Conservation (phyloP, 1,284 basidiomycete genomes). For the Leccinum pachyderme region DNA sequence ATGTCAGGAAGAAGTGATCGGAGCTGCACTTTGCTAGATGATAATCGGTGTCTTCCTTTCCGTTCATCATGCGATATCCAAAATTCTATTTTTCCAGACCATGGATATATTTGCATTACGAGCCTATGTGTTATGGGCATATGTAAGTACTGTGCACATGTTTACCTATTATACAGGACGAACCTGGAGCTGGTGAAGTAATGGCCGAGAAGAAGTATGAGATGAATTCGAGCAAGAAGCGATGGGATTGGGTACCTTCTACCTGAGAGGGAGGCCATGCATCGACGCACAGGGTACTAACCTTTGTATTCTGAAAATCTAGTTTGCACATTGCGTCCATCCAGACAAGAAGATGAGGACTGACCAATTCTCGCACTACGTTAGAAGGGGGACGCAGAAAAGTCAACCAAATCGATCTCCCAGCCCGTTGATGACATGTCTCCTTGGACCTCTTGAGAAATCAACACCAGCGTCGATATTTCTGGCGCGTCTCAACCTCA, state of each 20-base stretch:
- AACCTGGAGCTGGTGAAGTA: background rate
- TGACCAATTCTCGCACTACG: background rate
- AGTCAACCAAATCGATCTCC: slow-evolving; percentile 32
- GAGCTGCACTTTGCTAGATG: slow-evolving; percentile 43
- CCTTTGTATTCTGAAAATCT: slow-evolving; percentile 26
- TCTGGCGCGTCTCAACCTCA: slow-evolving; percentile 18
- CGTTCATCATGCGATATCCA: background rate
- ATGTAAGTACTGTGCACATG: background rate
- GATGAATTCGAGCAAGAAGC: background rate
- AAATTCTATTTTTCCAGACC: background rate
- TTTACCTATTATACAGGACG: background rate
- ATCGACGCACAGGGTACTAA: slow-evolving; percentile 24
- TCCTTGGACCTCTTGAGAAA: slow-evolving; percentile 17
- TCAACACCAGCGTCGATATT: slow-evolving; percentile 20
- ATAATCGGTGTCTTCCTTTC: background rate
- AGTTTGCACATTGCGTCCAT: slow-evolving; percentile 26
- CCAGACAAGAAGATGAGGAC: slow-evolving; percentile 23
- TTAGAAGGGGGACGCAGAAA: slow-evolving; percentile 9
- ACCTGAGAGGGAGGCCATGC: slow-evolving; percentile 21
- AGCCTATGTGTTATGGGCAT: background rate
- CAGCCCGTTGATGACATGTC: slow-evolving; percentile 28
- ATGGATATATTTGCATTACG: background rate
- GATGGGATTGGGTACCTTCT: background rate
- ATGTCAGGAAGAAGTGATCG: slow-evolving; percentile 67
- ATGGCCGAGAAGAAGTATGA: background rate